A percentile compares a stretch with the other conserved stretches of the same genome.
phyloP scores from a whole-genome alignment of 148 eudicot species.

The Mesembryanthemum crystallinum region DNA sequence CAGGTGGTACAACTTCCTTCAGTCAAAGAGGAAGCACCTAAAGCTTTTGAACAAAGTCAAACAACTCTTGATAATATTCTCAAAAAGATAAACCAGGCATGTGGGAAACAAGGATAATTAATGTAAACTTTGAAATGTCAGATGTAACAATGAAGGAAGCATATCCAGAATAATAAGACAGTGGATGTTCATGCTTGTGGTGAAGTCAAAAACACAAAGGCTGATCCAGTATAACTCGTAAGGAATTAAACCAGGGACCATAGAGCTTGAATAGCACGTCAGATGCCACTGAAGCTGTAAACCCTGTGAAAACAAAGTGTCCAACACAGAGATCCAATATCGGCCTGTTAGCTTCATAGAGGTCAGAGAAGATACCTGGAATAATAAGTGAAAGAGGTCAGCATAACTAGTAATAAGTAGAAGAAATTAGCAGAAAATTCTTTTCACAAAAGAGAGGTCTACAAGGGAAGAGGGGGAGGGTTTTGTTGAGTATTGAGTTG shows the following conservation, averaged over 20 bases:
- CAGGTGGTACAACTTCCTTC: too few relatives aligned
- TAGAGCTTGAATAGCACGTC: conserved; percentile 30
- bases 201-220: conserved; percentile 11
- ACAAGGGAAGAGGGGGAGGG: not conserved
- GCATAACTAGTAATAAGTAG: conserved; percentile 12
- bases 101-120: not conserved
- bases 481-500: not conserved
- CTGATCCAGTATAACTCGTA: conserved; percentile 22
- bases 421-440: too few relatives aligned
- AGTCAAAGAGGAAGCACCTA: not conserved
- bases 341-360: conserved; percentile 93
- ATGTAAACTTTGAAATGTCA: not conserved
- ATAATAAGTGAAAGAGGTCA: conserved; percentile 58
- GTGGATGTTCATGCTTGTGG: not conserved
- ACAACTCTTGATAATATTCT: not conserved
- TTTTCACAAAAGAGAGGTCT: not conserved
- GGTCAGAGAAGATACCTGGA: conserved; percentile 99
- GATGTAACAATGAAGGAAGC: not conserved
- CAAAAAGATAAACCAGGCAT: not conserved
- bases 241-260: conserved; percentile 5
- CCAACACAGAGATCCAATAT: conserved; percentile 79
- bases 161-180: not conserved
- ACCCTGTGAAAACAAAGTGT: conserved; percentile 84
- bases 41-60: not conserved
- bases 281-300: conserved; percentile 35